Percentiles rank a stretch among this genome's conserved stretches.
These are phyloP conservation scores for Ophiostoma tasmaniense DNA, from an alignment of 2,329 filamentous ascomycete species.

Conservation along the genomic window DNA sequence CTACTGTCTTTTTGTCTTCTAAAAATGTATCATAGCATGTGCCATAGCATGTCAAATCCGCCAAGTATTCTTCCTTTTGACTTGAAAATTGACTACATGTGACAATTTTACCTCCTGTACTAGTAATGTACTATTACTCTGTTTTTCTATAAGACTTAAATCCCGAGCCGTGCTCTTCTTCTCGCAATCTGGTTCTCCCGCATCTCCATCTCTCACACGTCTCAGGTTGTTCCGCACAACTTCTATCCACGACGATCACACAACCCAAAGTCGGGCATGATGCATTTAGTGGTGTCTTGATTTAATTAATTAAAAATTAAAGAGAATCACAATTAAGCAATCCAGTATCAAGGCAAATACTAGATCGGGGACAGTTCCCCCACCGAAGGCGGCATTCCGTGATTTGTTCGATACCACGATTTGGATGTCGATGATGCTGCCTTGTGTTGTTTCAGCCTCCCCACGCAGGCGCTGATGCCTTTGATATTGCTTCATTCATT, in stretches of 20 bases:
- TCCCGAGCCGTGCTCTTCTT: not conserved
- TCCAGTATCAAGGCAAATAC: no score
- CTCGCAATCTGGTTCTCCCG: not conserved
- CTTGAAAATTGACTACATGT: not conserved
- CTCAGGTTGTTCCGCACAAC: conserved; percentile 23
- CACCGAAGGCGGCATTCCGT: not conserved
- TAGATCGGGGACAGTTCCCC: not conserved
- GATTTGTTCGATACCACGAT: not conserved
- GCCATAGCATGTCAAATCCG: not conserved
- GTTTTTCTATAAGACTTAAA: not conserved
- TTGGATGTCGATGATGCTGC: not conserved
- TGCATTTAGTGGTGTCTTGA: not conserved
- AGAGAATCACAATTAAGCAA: not conserved
- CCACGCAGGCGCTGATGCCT: not conserved
- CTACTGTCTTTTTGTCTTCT: not conserved
- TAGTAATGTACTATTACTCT: not conserved
- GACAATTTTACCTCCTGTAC: not conserved
- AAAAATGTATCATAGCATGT: no score
- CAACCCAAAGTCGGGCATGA: not conserved
- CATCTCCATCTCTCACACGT: conserved; percentile 10
- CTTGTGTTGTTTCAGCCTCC: not conserved
- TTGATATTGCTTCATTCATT: not conserved
- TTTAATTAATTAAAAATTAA: not conserved
- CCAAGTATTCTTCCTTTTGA: not conserved
- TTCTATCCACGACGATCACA: conserved; percentile 19